Conservation (phyloP, 139 green algal genomes). For the Micractinium sp. region DNA sequence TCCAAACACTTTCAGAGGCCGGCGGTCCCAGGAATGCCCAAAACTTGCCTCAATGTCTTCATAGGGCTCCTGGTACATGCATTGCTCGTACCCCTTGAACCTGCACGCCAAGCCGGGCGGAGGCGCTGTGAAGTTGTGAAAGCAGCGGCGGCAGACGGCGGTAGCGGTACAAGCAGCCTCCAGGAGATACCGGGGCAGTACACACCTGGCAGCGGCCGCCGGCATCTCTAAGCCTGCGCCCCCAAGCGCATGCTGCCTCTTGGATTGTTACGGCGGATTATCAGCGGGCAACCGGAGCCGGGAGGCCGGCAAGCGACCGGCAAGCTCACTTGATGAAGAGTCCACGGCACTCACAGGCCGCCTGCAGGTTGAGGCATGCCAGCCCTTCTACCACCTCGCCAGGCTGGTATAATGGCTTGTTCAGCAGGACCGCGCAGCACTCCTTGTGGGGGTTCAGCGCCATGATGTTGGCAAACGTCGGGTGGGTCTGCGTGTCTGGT, state of each 20-base stretch:
- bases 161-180: no score
- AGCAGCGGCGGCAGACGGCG: no score
- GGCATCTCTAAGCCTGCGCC: neutral
- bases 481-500: neutral
- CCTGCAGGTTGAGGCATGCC: neutral
- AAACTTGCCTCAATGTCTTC: neutral
- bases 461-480: neutral
- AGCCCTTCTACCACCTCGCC: neutral
- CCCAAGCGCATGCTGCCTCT: neutral
- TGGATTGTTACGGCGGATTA: neutral
- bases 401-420: neutral
- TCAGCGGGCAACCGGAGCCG: no score
- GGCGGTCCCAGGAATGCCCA: no score
- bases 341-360: neutral
- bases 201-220: no score
- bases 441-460: neutral
- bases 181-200: no score
- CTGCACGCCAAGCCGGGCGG: no score
- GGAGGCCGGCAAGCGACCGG: neutral
- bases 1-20: no score
- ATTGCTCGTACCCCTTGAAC: neutral
- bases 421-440: neutral
- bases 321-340: neutral
- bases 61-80: neutral
- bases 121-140: no score